Percentiles rank a stretch among this genome's conserved stretches.
Conservation (phyloP, 2,329 filamentous ascomycete genomes). For the Amauroascus niger region DNA sequence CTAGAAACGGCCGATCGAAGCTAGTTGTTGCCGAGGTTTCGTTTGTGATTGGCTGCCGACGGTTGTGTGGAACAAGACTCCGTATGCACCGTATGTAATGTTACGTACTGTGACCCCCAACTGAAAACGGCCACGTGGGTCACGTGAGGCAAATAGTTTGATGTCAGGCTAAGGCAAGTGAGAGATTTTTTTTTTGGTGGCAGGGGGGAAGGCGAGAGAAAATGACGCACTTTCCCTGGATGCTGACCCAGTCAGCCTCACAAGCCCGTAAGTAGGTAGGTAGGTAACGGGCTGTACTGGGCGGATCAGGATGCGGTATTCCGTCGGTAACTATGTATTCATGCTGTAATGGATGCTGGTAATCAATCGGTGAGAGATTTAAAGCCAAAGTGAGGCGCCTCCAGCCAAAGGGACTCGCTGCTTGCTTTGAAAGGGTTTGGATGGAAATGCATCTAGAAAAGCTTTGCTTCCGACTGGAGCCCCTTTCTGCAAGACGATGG, state of each 20-base stretch:
- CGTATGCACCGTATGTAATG: slow-evolving; percentile 7
- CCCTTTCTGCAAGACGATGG: background rate
- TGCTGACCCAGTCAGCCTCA: slow-evolving; percentile 2
- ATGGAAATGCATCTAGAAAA: background rate
- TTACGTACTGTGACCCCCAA: background rate
- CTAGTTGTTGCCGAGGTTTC: background rate
- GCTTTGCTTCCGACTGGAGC: background rate
- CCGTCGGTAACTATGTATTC: background rate
- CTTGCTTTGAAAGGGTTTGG: background rate
- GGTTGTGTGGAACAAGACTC: too few relatives aligned
- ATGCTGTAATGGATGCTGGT: too few relatives aligned
- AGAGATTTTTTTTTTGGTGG: background rate
- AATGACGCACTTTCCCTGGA: slow-evolving; percentile 6
- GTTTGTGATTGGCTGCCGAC: background rate
- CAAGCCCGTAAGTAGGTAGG: background rate
- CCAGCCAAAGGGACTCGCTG: background rate
- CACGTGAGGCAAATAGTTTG: background rate
- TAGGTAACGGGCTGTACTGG: background rate
- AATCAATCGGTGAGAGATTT: background rate
- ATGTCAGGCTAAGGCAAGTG: background rate
- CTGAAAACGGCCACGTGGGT: slow-evolving; percentile 1
- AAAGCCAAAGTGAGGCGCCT: slow-evolving; percentile 1
- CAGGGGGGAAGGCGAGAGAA: background rate
- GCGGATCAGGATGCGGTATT: background rate
- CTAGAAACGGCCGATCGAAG: slow-evolving; percentile 2